phyloP scores from a whole-genome alignment of 495 filamentous ascomycete genomes.

The Hyaloscypha finlandica region DNA sequence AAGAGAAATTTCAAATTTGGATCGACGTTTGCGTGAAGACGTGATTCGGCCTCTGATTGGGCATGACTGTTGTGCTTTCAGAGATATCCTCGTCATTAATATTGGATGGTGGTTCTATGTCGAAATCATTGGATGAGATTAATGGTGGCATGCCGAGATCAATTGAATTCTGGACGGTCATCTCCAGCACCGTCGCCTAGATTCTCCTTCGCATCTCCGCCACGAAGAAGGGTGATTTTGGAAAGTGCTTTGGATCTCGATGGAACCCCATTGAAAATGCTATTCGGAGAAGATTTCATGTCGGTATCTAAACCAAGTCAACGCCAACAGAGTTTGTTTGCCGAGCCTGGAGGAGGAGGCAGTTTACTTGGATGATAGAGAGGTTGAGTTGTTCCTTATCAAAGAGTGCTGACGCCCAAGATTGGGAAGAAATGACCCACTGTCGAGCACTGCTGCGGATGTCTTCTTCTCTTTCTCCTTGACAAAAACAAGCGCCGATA shows the following conservation, averaged over 20 bases:
- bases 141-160: slow-evolving; percentile 60
- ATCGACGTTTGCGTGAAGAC: slow-evolving; percentile 49
- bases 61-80: slow-evolving; percentile 34
- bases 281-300: slow-evolving; percentile 56
- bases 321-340: slow-evolving; percentile 57
- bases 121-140: slow-evolving; percentile 56
- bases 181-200: slow-evolving; percentile 66
- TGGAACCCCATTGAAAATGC: slow-evolving; percentile 65
- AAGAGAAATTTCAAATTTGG: slow-evolving; percentile 47
- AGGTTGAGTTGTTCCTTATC: slow-evolving; percentile 57
- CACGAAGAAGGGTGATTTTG: slow-evolving; percentile 45
- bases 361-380: slow-evolving; percentile 53
- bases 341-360: slow-evolving; percentile 59
- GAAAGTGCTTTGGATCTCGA: slow-evolving; percentile 50
- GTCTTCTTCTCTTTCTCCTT: neutral
- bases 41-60: slow-evolving; percentile 18
- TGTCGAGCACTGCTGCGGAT: slow-evolving; percentile 3
- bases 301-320: slow-evolving; percentile 60
- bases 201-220: slow-evolving; percentile 70
- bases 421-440: slow-evolving; percentile 57
- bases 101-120: slow-evolving; percentile 55
- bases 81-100: slow-evolving; percentile 41
- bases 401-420: slow-evolving; percentile 54
- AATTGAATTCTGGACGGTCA: slow-evolving; percentile 59
- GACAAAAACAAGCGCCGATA: slow-evolving; percentile 45